Conservation (phyloP, 2,329 filamentous ascomycete genomes). For the Clarireedia hainanense region DNA sequence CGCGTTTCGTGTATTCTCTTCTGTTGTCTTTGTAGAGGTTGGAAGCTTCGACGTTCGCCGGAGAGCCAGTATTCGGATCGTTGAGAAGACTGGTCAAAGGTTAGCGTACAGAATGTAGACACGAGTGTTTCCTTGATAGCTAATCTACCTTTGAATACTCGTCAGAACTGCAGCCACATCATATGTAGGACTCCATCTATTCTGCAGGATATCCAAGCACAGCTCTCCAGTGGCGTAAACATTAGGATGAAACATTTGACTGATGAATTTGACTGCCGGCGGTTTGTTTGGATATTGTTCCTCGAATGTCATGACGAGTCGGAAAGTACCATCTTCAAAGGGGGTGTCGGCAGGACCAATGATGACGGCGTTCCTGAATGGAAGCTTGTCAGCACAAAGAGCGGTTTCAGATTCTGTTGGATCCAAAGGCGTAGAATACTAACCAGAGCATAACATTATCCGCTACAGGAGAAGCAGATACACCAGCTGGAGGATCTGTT, state of each 20-base stretch:
- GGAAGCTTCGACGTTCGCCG: slow-evolving; percentile 94
- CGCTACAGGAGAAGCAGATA: slow-evolving; percentile 90
- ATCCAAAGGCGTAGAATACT: slow-evolving; percentile 6
- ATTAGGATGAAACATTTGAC: slow-evolving; percentile 98
- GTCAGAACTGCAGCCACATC: slow-evolving; percentile 96
- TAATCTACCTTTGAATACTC: slow-evolving; percentile 81
- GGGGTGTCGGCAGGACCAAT: slow-evolving; percentile 95
- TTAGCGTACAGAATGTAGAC: slow-evolving; percentile 24
- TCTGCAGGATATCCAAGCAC: slow-evolving; percentile 94
- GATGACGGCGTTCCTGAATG: slow-evolving; percentile 86
- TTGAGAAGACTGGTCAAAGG: slow-evolving; percentile 66
- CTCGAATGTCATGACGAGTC: slow-evolving; percentile 97
- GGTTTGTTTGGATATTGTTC: slow-evolving; percentile 99
- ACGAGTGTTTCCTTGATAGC: neutral
- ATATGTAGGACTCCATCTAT: slow-evolving; percentile 97
- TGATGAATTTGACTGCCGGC: slow-evolving; percentile 96
- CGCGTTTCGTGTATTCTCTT: slow-evolving; percentile 91
- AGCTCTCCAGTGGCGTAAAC: slow-evolving; percentile 96
- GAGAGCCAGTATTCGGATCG: slow-evolving; percentile 96
- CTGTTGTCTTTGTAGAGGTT: slow-evolving; percentile 98
- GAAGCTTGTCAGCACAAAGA: slow-evolving; percentile 6
- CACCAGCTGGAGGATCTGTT: slow-evolving; percentile 92
- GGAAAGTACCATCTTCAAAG: slow-evolving; percentile 96
- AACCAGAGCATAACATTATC: slow-evolving; percentile 98
- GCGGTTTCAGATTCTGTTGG: neutral